phyloP scores from a whole-genome alignment of 805 yeast genomes.

The Lachancea meyersii region DNA sequence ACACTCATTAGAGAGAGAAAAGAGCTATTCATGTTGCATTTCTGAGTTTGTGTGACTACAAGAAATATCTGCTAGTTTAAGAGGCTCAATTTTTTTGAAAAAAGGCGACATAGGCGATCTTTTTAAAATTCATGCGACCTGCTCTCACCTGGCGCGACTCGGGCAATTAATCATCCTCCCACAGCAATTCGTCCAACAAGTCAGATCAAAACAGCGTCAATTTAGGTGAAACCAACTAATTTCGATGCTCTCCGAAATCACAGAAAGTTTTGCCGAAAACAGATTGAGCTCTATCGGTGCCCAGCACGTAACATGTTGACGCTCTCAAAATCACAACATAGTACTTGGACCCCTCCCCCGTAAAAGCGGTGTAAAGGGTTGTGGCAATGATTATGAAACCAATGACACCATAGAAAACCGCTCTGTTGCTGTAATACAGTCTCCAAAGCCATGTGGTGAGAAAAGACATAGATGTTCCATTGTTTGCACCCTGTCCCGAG shows the following conservation, averaged over 20 bases:
- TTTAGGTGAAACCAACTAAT: background rate
- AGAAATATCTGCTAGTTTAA: no score
- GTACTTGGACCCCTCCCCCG: constrained; percentile 10
- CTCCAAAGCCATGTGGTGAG: constrained; percentile 6
- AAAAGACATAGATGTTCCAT: background rate
- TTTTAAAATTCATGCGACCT: no score
- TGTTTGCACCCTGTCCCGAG: background rate
- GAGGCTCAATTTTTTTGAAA: no score
- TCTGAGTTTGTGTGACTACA: no score
- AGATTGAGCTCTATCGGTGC: constrained; percentile 8
- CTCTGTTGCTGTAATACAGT: constrained; percentile 5
- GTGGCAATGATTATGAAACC: constrained; percentile 3
- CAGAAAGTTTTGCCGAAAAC: constrained; percentile 11
- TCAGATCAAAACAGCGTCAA: background rate
- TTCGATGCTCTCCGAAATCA: constrained; percentile 2
- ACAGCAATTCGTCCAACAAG: no score
- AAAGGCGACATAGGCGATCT: no score
- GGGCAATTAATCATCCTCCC: no score
- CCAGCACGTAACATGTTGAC: constrained; percentile 8
- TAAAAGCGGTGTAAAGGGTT: constrained; percentile 8
- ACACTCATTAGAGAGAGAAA: background rate
- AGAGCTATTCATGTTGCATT: no score
- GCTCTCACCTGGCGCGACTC: no score
- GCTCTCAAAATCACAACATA: constrained; percentile 11
- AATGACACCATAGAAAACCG: constrained; percentile 4